Evolutionary conservation across 83 land plant genomes (phyloP).

Genomic region (Thuja plicata): DNA sequence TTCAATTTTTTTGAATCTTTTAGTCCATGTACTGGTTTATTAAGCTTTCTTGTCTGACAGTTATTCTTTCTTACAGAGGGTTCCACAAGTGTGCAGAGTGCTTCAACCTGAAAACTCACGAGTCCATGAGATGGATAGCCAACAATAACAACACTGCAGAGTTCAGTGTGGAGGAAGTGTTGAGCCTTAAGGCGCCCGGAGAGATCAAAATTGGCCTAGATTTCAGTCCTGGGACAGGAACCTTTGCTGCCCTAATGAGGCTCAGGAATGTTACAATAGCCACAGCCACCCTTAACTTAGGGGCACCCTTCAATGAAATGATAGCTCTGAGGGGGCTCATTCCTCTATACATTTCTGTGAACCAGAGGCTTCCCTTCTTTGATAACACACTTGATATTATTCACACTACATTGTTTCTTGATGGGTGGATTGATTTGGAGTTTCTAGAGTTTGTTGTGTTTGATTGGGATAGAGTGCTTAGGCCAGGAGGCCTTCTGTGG

Average conservation of each 20-base stretch:
- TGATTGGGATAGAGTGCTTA: conserved; percentile 60
- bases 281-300: conserved; percentile 53
- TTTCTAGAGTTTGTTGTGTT: conserved; percentile 52
- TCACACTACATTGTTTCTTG: conserved; percentile 44
- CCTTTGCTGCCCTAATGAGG: conserved; percentile 64
- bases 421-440: conserved; percentile 52
- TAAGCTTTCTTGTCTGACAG: neutral
- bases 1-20: no score
- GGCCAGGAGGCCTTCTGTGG: conserved; percentile 66
- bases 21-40: neutral
- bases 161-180: conserved; percentile 38
- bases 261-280: conserved; percentile 52
- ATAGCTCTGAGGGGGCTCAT: conserved; percentile 55
- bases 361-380: conserved; percentile 54
- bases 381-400: conserved; percentile 57
- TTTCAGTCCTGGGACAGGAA: conserved; percentile 44
- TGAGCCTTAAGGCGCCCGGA: conserved; percentile 35
- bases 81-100: conserved; percentile 53
- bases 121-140: conserved; percentile 25
- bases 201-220: conserved; percentile 61
- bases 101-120: conserved; percentile 31
- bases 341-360: conserved; percentile 48
- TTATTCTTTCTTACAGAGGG: conserved; percentile 20
- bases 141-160: conserved; percentile 28
- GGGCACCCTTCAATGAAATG: conserved; percentile 65